A percentile compares a stretch with the other conserved stretches of the same genome.
phyloP scores from a whole-genome alignment of 306 rosid species.

The Styphnolobium japonicum region DNA sequence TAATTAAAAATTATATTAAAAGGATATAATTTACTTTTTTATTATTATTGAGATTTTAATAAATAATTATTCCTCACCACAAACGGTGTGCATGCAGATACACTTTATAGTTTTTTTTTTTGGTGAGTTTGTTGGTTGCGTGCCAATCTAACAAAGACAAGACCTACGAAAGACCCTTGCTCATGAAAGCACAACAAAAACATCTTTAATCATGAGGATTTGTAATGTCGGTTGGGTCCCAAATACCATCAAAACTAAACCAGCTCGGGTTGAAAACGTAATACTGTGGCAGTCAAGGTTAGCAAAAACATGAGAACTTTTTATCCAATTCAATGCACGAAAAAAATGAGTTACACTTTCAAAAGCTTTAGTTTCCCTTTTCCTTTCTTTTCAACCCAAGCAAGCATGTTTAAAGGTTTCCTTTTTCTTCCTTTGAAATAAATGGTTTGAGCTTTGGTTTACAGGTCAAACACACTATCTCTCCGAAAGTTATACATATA shows the following conservation, averaged over 20 bases:
- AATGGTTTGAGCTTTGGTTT: constrained; percentile 41
- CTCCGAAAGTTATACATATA: constrained; percentile 1
- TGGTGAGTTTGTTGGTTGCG: constrained; percentile 22
- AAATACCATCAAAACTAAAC: constrained; percentile 35
- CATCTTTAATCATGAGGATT: constrained; percentile 49
- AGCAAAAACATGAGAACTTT: constrained; percentile 61
- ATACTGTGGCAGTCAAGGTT: constrained; percentile 81
- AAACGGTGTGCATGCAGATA: constrained; percentile 14
- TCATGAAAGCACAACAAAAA: constrained; percentile 53
- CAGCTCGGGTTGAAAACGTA: constrained; percentile 33
- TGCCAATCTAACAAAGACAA: constrained; percentile 42
- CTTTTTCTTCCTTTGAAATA: constrained; percentile 23
- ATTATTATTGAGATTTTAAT: background rate
- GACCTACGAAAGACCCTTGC: constrained; percentile 50
- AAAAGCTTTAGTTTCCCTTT: constrained; percentile 43
- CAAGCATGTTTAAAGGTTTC: constrained; percentile 45
- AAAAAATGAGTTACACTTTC: constrained; percentile 56
- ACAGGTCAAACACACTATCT: constrained; percentile 47
- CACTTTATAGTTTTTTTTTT: background rate
- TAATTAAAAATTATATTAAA: no score
- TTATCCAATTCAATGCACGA: constrained; percentile 64
- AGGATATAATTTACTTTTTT: no score
- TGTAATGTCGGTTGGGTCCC: constrained; percentile 50
- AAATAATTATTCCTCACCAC: background rate
- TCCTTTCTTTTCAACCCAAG: constrained; percentile 44